These are phyloP conservation scores for Eucalyptus grandis DNA, from an alignment of 345 rosid genomes.

Conservation along the genomic window DNA sequence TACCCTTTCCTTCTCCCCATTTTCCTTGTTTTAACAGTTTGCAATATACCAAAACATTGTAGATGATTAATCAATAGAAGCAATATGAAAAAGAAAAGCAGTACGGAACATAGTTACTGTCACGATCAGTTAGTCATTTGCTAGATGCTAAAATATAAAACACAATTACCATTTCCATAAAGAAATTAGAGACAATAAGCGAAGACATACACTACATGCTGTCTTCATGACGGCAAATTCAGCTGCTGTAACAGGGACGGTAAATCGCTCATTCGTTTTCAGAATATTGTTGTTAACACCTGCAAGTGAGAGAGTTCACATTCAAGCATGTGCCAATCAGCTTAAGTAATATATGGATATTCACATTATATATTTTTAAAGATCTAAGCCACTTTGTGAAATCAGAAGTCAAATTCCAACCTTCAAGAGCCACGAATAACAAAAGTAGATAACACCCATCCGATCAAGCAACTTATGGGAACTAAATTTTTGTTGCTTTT, in stretches of 20 bases:
- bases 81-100: background rate
- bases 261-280: conserved; percentile 43
- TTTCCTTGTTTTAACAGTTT: background rate
- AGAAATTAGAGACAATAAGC: background rate
- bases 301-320: conserved; percentile 12
- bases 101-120: background rate
- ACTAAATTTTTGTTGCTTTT: background rate
- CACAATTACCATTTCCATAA: background rate
- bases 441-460: background rate
- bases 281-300: conserved; percentile 64
- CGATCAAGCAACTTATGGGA: background rate
- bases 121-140: background rate
- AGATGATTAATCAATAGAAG: background rate
- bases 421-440: background rate
- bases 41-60: background rate
- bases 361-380: background rate
- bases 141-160: background rate
- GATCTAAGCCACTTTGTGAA: background rate
- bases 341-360: background rate
- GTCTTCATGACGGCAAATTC: conserved; percentile 88
- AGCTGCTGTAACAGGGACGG: conserved; percentile 62
- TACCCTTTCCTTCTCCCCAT: background rate
- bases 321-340: background rate
- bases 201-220: conserved; percentile 63
- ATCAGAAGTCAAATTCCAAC: background rate